A percentile compares a stretch with the other conserved stretches of the same genome.
These are phyloP conservation scores for Poa pratensis DNA, from an alignment of 176 grass and related monocot genomes.

Conservation along the genomic window DNA sequence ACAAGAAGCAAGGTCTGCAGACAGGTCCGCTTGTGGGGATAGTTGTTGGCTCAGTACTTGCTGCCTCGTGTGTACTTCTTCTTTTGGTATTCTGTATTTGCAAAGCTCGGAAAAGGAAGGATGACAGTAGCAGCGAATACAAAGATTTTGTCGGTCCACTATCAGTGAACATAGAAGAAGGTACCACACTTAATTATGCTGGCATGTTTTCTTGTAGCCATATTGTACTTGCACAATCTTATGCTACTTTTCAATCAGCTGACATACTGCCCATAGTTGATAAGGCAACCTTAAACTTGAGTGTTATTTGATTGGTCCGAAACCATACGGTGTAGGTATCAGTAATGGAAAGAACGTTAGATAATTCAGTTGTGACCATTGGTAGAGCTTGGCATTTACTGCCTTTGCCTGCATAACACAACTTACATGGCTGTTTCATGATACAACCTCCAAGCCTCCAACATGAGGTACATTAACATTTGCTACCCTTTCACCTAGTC, in stretches of 20 bases:
- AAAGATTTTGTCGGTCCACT: conserved; percentile 66
- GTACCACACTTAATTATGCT: conserved; percentile 54
- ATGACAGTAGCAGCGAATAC: conserved; percentile 61
- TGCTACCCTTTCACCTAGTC: neutral
- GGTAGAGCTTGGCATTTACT: conserved; percentile 14
- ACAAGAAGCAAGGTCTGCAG: conserved; percentile 67
- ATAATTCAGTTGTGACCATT: neutral
- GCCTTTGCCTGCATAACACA: conserved; percentile 27
- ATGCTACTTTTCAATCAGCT: conserved; percentile 27
- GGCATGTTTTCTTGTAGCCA: conserved; percentile 14
- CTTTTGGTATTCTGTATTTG: conserved; percentile 60
- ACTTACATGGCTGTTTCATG: conserved; percentile 13
- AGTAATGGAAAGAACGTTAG: conserved; percentile 18
- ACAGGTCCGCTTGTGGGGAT: conserved; percentile 66
- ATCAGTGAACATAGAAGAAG: conserved; percentile 63
- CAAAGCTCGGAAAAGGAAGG: conserved; percentile 59
- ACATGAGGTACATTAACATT: neutral
- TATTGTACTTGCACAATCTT: conserved; percentile 33
- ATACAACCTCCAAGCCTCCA: neutral
- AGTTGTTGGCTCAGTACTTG: conserved; percentile 65
- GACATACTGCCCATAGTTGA: conserved; percentile 21
- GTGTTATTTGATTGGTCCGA: conserved; percentile 26
- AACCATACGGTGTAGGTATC: neutral
- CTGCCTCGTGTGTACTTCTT: conserved; percentile 54
- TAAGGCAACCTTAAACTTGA: neutral